Evolutionary conservation across 2,329 filamentous ascomycete species (phyloP).

Genomic region (Bimuria novae-zelandiae): DNA sequence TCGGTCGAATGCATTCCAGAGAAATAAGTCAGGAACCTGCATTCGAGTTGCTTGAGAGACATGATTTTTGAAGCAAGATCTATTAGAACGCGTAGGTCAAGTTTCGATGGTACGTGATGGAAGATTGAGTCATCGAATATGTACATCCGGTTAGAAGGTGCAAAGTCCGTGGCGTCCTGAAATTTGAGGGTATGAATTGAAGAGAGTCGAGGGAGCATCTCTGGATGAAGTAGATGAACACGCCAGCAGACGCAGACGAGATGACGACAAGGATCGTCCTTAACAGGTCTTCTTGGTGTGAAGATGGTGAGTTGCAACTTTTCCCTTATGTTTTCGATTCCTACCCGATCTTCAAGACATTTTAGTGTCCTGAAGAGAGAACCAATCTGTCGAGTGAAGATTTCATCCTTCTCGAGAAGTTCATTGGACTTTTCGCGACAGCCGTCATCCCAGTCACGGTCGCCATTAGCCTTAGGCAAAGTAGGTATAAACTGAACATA

Average conservation of each 20-base stretch:
- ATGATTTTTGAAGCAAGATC: constrained; percentile 10
- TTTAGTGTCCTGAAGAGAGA: not conserved
- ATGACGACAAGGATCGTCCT: not conserved
- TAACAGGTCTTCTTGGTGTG: not conserved
- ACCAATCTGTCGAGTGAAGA: constrained; percentile 2
- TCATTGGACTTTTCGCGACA: not conserved
- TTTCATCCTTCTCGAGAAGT: constrained; percentile 4
- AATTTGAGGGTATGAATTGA: constrained; percentile 3
- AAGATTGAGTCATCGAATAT: not conserved
- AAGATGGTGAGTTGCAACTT: constrained; percentile 5
- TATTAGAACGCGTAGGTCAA: constrained; percentile 14
- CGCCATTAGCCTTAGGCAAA: not conserved
- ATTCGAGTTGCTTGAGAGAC: constrained; percentile 8
- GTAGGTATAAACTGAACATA: not conserved
- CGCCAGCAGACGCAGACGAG: constrained; percentile 5
- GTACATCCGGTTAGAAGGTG: too few relatives aligned
- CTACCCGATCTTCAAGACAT: not conserved
- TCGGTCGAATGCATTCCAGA: not conserved
- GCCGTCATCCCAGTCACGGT: not conserved
- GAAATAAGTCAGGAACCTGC: not conserved
- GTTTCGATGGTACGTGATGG: not conserved
- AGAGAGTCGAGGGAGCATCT: not conserved
- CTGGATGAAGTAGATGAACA: constrained; percentile 5
- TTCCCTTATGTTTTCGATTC: not conserved
- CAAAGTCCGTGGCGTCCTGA: not conserved